Percentiles rank a stretch among this genome's conserved stretches.
Conservation (phyloP, 2,329 filamentous ascomycete genomes). For the Neophaeococcomyces mojaviensis region DNA sequence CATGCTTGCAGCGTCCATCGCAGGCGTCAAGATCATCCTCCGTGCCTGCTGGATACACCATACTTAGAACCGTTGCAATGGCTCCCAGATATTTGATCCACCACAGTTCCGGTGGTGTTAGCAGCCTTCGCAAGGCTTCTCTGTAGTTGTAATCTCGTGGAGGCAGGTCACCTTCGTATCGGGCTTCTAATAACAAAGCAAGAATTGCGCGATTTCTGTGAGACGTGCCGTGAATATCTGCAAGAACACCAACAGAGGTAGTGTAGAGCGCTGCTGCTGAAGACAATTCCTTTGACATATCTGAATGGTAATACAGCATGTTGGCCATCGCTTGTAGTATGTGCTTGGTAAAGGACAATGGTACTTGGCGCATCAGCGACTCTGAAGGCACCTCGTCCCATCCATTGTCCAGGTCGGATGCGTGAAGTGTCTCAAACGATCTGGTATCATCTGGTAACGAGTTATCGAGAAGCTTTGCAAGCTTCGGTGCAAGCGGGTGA, state of each 20-base stretch:
- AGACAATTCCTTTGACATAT: constrained; percentile 46
- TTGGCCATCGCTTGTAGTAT: constrained; percentile 53
- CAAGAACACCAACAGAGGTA: constrained; percentile 61
- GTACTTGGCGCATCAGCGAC: background rate
- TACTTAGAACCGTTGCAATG: constrained; percentile 50
- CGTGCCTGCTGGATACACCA: constrained; percentile 55
- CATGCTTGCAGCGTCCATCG: background rate
- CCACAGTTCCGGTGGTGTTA: constrained; percentile 52
- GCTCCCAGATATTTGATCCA: constrained; percentile 59
- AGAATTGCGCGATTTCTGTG: constrained; percentile 66
- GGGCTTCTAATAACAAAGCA: constrained; percentile 62
- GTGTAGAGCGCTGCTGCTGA: constrained; percentile 65
- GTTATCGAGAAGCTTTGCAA: constrained; percentile 42
- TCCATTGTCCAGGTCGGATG: constrained; percentile 1
- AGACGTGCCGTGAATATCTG: constrained; percentile 62
- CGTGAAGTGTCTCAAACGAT: background rate
- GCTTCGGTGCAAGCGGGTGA: constrained; percentile 35
- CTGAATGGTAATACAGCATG: constrained; percentile 48
- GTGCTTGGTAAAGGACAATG: constrained; percentile 18
- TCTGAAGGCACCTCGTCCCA: constrained; percentile 2
- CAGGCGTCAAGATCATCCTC: constrained; percentile 23
- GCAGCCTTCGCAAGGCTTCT: constrained; percentile 44
- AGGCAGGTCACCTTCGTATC: constrained; percentile 63
- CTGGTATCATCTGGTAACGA: constrained; percentile 34
- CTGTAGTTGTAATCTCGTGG: constrained; percentile 52